Conservation (phyloP, 139 green algal genomes). For the Closterium sp. region DNA sequence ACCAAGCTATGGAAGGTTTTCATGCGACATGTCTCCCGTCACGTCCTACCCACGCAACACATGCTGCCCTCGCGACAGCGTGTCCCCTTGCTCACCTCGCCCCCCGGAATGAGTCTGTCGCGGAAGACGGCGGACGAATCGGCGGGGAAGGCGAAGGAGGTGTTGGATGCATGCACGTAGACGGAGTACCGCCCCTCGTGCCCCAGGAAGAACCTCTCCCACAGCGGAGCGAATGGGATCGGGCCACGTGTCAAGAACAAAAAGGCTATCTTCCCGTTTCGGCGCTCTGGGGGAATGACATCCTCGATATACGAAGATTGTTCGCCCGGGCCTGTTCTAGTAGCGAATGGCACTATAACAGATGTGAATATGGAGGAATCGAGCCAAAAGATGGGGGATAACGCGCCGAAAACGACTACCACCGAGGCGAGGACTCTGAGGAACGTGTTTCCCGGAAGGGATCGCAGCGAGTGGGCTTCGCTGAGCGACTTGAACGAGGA, state of each 20-base stretch:
- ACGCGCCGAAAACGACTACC: neutral
- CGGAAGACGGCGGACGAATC: neutral
- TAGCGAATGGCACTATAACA: neutral
- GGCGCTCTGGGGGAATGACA: neutral
- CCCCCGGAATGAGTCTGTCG: neutral
- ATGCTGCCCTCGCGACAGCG: neutral
- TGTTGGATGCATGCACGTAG: slow-evolving; percentile 31
- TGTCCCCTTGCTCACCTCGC: neutral
- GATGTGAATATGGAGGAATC: neutral
- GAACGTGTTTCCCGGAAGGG: neutral
- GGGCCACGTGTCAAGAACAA: slow-evolving; percentile 33
- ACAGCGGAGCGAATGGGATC: slow-evolving; percentile 27
- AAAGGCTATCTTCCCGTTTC: slow-evolving; percentile 32
- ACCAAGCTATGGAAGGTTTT: too few species aligned
- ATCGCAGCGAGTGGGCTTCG: neutral
- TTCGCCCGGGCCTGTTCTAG: neutral
- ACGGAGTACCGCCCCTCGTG: slow-evolving; percentile 22
- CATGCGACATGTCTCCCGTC: neutral
- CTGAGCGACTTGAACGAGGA: neutral
- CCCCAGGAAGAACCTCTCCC: slow-evolving; percentile 26
- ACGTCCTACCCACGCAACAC: neutral
- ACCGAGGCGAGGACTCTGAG: neutral
- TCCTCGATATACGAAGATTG: neutral
- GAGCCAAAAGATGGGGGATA: neutral
- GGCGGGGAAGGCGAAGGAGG: neutral